Base-by-base conservation (phyloP, 345 rosid species). In the Luvunga scandens region DNA sequence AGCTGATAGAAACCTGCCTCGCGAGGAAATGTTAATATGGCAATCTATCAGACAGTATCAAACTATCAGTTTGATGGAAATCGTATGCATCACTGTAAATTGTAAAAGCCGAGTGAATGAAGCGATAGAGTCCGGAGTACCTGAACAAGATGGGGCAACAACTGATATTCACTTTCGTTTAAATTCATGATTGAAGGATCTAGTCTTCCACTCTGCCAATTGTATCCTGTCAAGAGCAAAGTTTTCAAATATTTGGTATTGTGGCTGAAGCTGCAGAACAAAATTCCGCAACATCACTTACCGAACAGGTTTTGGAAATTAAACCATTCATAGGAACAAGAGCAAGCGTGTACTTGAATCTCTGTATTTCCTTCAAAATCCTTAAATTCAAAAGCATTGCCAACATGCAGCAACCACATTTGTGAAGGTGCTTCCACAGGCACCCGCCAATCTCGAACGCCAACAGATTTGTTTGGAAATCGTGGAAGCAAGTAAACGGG, bases 241-340 rank as follows among this genome's bases (percentile, higher is more conserved):
- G 22, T 3, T 59, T 56, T 59, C 50, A 21, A 36, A 13, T 2
- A 27, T 6, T 5, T 22, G 9, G 45, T 9, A 66, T 33, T 66
- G 45, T 18, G 42, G 27, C 31, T 38, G 62, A 71, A 75, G 75
- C 69, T 33, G 69, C 45, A 65, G n/a, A 45, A 13, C 50, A 45
- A 45, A 5, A 65, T 18, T 28, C 0, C 50, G 18, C 18, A 28
- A 64, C 31, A 64, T 6, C 22, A 30, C 60, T 71, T 77, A 90
- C 98, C 98, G 81, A 93, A 92, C 69, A 93, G 68, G 73, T 87
- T 90, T n/a, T 86, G 89, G 83, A 95, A 95, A 71, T 92, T 90
- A 83, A 95, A 93, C 99, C 99, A 95, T 7, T 83, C 87, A 24
- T 95, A 93, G 7, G 99, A 93, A 73, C 97, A 93, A 69, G 88